These are phyloP conservation scores for Diaporthe caulivora DNA, from an alignment of 2,329 filamentous ascomycete species.

Conservation along the genomic window DNA sequence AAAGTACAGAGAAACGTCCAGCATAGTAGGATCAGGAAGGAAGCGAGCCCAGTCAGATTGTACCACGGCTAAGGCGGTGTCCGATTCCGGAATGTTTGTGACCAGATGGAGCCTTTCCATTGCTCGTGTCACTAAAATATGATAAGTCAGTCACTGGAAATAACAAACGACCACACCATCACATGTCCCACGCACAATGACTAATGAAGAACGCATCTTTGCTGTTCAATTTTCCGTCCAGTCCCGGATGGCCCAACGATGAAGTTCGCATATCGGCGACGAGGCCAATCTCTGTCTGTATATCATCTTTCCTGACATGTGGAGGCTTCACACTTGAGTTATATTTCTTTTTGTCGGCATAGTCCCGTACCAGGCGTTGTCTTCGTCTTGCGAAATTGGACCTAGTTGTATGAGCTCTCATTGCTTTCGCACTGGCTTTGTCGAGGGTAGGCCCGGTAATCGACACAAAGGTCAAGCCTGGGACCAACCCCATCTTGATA, in stretches of 20 bases:
- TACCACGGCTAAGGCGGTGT: neutral
- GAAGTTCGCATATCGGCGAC: neutral
- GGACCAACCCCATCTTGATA: neutral
- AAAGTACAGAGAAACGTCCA: neutral
- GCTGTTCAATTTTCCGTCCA: neutral
- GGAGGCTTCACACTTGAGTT: neutral
- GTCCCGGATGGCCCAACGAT: neutral
- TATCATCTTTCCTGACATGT: neutral
- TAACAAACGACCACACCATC: too few species aligned
- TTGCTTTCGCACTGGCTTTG: neutral
- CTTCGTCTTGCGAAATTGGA: conserved; percentile 2
- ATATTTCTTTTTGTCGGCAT: neutral
- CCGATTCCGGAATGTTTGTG: neutral
- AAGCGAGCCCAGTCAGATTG: conserved; percentile 16
- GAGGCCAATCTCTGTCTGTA: neutral
- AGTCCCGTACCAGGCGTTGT: neutral
- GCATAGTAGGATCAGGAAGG: conserved; percentile 6
- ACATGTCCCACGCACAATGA: neutral
- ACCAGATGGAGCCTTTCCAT: conserved; percentile 18
- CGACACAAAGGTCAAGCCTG: conserved; percentile 1
- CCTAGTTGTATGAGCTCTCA: conserved; percentile 2
- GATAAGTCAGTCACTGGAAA: neutral
- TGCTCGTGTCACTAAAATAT: neutral
- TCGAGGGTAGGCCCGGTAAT: neutral
- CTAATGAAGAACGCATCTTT: conserved; percentile 1